Conservation (phyloP, 2,329 filamentous ascomycete species). For the Fusarium camptoceras region DNA sequence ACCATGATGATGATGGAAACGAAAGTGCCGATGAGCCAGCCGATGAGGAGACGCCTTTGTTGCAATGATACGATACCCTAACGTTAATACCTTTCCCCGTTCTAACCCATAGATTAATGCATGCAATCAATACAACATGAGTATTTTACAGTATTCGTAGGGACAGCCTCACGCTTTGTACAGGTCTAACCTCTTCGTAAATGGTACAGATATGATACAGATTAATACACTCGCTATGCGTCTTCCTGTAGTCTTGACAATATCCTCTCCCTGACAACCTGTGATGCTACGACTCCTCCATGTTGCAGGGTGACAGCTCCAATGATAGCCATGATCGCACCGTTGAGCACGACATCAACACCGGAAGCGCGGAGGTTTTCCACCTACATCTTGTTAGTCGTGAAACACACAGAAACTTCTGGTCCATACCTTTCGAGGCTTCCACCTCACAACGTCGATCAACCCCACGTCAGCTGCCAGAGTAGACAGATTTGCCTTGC, state of each 20-base stretch:
- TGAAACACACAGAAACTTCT: background rate
- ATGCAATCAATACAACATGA: slow-evolving; percentile 31
- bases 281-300: slow-evolving; percentile 81
- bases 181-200: slow-evolving; percentile 45
- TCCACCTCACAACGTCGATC: slow-evolving; percentile 84
- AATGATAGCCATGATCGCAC: slow-evolving; percentile 85
- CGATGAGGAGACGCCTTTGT: slow-evolving; percentile 52
- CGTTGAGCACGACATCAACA: slow-evolving; percentile 77
- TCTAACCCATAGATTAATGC: slow-evolving; percentile 26
- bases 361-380: slow-evolving; percentile 79
- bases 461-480: slow-evolving; percentile 79
- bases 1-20: slow-evolving; percentile 33
- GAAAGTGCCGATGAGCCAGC: slow-evolving; percentile 27
- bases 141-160: slow-evolving; percentile 35
- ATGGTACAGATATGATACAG: slow-evolving; percentile 49
- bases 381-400: slow-evolving; percentile 55
- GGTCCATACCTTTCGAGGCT: slow-evolving; percentile 78
- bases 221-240: slow-evolving; percentile 35
- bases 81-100: background rate
- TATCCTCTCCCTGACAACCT: slow-evolving; percentile 81
- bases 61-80: slow-evolving; percentile 39
- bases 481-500: slow-evolving; percentile 72
- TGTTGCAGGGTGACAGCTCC: slow-evolving; percentile 91
- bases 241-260: slow-evolving; percentile 56
- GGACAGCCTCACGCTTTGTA: slow-evolving; percentile 42